Base-by-base conservation (phyloP, 169 alveolate species). In the Condylostoma magnum region DNA sequence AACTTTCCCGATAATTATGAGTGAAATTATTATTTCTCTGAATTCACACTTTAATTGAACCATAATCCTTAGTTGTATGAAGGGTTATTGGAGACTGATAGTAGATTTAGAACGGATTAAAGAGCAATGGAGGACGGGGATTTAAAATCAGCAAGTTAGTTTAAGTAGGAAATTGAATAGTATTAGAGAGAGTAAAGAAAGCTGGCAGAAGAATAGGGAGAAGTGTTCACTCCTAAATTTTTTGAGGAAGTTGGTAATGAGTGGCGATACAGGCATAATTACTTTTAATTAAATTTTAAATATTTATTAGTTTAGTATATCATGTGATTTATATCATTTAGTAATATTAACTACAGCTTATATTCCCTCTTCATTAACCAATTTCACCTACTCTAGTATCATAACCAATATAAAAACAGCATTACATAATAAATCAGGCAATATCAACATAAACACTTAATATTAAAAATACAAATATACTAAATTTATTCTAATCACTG, bases 81-180 rank as follows among this genome's bases (percentile, higher is more conserved):
- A 1, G 72, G 33, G 31, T 60, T 88, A 20, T 89, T 92, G 4
- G 85, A 79, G 2, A 88, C 92, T 15, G 94, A 88, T 77, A 76
- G 87, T 31, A 84, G 94, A 69, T 93, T 93, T 63, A 85, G 99
- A 60, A 98, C 99, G 5, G 99, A 97, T 84, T 97, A 95, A 69
- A 83, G 99, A 79, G 87, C 92, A 50, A 92, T 95, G 78, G 99
- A 97, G 83, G 79, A 88, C 57, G 99, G 99, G n/a, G 95, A 92
- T 38, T 81, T 94, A 47, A 98, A 96, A 50, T 77, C 79, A 25
- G 99, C 99, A 15, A 84, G 80, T 37, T 73, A 69, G 67, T 97
- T 94, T 71, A 97, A 97, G 87, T 93, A 87, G 56, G 77, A 98
- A 52, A 84, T 97, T n/a, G 99, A 97, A 85, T 99, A 96, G 56